These are phyloP conservation scores for Dicorynia guianensis DNA, from an alignment of 306 rosid genomes.

Conservation along the genomic window DNA sequence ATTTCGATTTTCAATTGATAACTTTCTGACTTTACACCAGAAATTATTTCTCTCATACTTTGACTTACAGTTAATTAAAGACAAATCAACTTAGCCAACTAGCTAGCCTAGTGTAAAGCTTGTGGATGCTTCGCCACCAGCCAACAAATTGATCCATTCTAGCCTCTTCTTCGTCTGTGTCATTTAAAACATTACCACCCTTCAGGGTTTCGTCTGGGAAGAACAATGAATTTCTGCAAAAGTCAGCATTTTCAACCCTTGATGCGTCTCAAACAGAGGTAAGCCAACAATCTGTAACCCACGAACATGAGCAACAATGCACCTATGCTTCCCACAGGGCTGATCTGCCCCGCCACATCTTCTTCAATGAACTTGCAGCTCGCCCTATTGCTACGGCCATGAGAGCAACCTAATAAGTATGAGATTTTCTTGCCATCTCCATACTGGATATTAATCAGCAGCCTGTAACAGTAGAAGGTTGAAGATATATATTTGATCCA, in stretches of 20 bases:
- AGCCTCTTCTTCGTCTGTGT: slow-evolving; percentile 1
- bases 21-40: slow-evolving; percentile 46
- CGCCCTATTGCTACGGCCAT: slow-evolving; percentile 26
- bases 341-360: slow-evolving; percentile 78
- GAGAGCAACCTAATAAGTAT: slow-evolving; percentile 65
- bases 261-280: slow-evolving; percentile 75
- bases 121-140: slow-evolving; percentile 30
- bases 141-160: slow-evolving; percentile 39
- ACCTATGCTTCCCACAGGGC: slow-evolving; percentile 60
- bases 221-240: slow-evolving; percentile 13
- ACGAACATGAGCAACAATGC: slow-evolving; percentile 76
- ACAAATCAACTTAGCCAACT: slow-evolving; percentile 44
- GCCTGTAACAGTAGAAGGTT: slow-evolving; percentile 74
- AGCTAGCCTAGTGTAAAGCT: slow-evolving; percentile 35
- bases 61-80: slow-evolving; percentile 44
- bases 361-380: slow-evolving; percentile 79
- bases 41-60: slow-evolving; percentile 31
- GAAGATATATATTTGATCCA: slow-evolving; percentile 87
- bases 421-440: slow-evolving; percentile 69
- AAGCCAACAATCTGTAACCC: slow-evolving; percentile 81
- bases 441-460: slow-evolving; percentile 72
- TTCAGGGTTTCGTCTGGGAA: neutral
- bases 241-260: slow-evolving; percentile 48
- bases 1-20: slow-evolving; percentile 28
- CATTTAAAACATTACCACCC: slow-evolving; percentile 14